phyloP scores from a whole-genome alignment of 2,329 filamentous ascomycete genomes.

The Camillea tinctor region DNA sequence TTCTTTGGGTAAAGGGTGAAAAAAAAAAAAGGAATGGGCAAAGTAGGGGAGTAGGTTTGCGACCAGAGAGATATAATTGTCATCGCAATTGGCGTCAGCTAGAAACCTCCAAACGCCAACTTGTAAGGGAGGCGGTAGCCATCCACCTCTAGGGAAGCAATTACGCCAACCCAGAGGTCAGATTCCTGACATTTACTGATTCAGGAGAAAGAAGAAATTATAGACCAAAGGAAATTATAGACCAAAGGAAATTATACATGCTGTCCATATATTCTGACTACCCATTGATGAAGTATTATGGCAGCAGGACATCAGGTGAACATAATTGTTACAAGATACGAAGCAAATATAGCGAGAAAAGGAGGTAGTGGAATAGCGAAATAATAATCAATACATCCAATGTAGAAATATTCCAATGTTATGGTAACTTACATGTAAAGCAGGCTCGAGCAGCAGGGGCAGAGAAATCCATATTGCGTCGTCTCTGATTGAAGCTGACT shows the following conservation, averaged over 20 bases:
- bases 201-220: neutral
- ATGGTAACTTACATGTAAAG: slow-evolving; percentile 47
- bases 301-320: slow-evolving; percentile 1
- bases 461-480: slow-evolving; percentile 43
- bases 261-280: neutral
- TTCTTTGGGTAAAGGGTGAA: no score
- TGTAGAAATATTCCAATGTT: neutral
- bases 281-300: neutral
- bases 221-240: neutral
- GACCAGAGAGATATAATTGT: no score
- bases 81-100: no score
- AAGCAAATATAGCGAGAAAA: neutral
- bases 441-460: slow-evolving; percentile 43
- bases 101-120: no score
- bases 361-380: neutral
- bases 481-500: neutral
- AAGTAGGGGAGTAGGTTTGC: no score
- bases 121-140: no score
- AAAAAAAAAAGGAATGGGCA: no score
- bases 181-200: no score
- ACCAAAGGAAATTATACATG: neutral
- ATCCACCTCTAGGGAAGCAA: no score
- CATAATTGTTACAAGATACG: neutral
- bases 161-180: no score
- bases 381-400: no score